Conservation (phyloP, 2,329 filamentous ascomycete species). For the Bipolaris zeicola region DNA sequence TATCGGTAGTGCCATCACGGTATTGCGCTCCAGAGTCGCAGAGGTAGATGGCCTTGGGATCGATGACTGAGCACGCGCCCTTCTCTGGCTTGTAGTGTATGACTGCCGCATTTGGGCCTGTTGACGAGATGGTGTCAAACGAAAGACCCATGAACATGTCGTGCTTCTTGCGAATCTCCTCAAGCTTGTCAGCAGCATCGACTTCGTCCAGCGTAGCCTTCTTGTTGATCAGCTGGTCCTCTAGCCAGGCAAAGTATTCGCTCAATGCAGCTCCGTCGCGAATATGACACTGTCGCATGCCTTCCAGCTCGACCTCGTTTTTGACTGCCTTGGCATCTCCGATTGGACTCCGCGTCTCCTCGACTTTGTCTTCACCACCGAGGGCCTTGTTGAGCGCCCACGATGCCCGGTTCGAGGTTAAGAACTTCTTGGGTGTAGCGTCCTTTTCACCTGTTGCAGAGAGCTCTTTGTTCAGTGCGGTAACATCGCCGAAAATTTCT, state of each 20-base stretch:
- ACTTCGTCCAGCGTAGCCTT: conserved; percentile 82
- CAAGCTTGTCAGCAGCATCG: conserved; percentile 87
- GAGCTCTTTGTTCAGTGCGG: conserved; percentile 60
- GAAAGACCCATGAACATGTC: conserved; percentile 86
- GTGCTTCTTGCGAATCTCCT: conserved; percentile 71
- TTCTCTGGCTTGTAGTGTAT: conserved; percentile 93
- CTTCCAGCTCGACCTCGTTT: conserved; percentile 84
- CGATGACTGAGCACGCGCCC: conserved; percentile 79
- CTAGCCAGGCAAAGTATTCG: conserved; percentile 96
- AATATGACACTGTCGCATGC: conserved; percentile 93
- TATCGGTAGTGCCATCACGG: conserved; percentile 93
- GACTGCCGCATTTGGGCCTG: conserved; percentile 87
- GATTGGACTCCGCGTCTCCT: conserved; percentile 85
- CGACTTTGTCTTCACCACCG: conserved; percentile 82
- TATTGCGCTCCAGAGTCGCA: conserved; percentile 99
- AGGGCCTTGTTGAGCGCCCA: conserved; percentile 90
- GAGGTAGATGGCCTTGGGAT: conserved; percentile 85
- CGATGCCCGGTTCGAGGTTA: conserved; percentile 86
- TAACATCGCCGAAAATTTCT: conserved; percentile 78
- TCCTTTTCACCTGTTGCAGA: conserved; percentile 44
- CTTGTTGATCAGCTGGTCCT: conserved; percentile 80
- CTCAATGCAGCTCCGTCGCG: conserved; percentile 89
- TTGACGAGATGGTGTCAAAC: conserved; percentile 95
- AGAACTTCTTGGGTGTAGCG: conserved; percentile 64
- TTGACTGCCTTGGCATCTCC: conserved; percentile 93